Evolutionary conservation across 768 basidiomycete genomes (phyloP), one percentile per base, ranked within the genome.

Genomic region (Tubosaeta brunneosetosa): DNA sequence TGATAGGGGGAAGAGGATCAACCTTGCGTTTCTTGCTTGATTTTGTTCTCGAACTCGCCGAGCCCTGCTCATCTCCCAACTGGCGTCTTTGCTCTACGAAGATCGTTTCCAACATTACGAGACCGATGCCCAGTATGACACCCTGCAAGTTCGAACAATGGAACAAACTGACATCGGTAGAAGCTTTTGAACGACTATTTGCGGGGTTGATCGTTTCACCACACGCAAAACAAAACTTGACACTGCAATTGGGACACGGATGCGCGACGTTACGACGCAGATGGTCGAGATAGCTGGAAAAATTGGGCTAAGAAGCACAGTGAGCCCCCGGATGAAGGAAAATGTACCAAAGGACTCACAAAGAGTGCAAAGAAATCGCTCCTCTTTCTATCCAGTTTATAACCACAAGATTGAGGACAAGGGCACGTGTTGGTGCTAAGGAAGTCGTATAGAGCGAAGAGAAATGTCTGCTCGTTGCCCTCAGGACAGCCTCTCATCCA

Each of bases 401-500:
- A 73, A 26, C 87, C 88, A 68, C 93, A 95, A 34, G 79, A 79
- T 55, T 85, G 77, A 27, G 93, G 86, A 69, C 93, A 97, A 5
- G 70, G 66, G 61, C 85, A 85, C 51, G 73, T 65, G 2, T 82
- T 83, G 47, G 79, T 78, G 59, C 77, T 79, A 47, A 94, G 76
- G 57, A 87, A 79, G 44, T 84, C 80, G 67, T 93, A 94, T 29
- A 93, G 78, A 57, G 84, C 80, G 71, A 97, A 97, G 47, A 97
- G 74, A 71, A 88, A 88, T 53, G 82, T 83, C 64, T 97, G 93
- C 67, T 97, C 93, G 62, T 86, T 84, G 47, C 89, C 91, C 67
- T 95, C 93, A 0, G 94, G 93, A 69, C 94, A 97, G 17, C 94
- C 94, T 66, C 89, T 91, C 94, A 97, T 97, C 92, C 92, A 97